These are phyloP conservation scores for Sindora glabra DNA, from an alignment of 306 rosid genomes.

Conservation along the genomic window DNA sequence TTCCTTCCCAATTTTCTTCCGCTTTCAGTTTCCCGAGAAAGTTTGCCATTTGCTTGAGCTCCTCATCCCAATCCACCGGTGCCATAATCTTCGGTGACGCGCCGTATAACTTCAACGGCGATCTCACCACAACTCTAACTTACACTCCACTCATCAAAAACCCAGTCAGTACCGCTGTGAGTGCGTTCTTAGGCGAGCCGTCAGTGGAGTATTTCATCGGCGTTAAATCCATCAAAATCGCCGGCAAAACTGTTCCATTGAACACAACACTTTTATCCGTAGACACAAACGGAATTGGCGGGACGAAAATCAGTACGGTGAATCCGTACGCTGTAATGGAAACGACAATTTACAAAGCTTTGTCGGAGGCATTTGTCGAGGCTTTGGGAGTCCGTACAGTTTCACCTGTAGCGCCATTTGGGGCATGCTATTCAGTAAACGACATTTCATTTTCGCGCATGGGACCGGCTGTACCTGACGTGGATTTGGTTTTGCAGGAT, in stretches of 20 bases:
- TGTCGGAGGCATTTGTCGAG: constrained; percentile 5
- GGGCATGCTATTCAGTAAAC: constrained; percentile 16
- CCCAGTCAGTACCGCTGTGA: constrained; percentile 14
- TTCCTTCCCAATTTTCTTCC: constrained; percentile 24
- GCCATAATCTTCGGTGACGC: constrained; percentile 20
- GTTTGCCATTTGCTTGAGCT: constrained; percentile 34
- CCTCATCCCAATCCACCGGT: constrained; percentile 17
- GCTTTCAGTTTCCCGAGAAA: constrained; percentile 16
- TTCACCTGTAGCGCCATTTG: constrained; percentile 27
- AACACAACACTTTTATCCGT: constrained; percentile 15
- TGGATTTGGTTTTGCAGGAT: constrained; percentile 36
- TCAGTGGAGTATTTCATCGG: constrained; percentile 32
- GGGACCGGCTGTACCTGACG: constrained; percentile 17
- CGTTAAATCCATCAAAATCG: constrained; percentile 23
- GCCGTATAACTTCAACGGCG: constrained; percentile 14
- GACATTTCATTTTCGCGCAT: background rate
- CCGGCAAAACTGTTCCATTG: constrained; percentile 2
- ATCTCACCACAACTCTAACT: constrained; percentile 15
- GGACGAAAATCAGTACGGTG: constrained; percentile 40
- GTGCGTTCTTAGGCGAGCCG: constrained; percentile 2
- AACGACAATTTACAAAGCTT: constrained; percentile 20
- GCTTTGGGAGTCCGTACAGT: background rate
- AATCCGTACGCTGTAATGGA: constrained; percentile 28
- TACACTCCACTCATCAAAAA: constrained; percentile 31
- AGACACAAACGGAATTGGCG: constrained; percentile 26